Evolutionary conservation across 495 filamentous ascomycete genomes (phyloP), one percentile per base, ranked within the genome.

Genomic region (Neurospora hispaniola): DNA sequence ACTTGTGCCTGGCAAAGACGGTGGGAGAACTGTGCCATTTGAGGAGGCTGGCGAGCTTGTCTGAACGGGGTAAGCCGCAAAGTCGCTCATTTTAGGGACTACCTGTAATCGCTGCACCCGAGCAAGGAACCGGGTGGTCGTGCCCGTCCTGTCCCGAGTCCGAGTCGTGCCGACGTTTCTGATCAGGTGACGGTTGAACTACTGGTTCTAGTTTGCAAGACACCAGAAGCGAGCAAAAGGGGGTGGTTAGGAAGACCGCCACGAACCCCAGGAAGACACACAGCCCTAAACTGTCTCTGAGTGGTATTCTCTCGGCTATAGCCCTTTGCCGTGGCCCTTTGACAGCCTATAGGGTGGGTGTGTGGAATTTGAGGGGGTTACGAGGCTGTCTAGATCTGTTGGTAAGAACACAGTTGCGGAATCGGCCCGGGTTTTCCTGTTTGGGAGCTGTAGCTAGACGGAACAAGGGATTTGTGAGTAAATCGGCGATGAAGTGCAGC

Each of bases 1-100:
- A 46, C 69, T 74, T n/a, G 73, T 69, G 31, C 69, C 71, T 20
- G 73, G 73, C 23, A 62, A 20, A 2, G 42, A 8, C n/a, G 35
- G 43, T 40, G 71, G 71, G 41, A 70, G 71, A 35, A 70, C 72
- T 72, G 66, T 48, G 43, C 43, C 43, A 35, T 31, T 66, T 18
- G 54, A 66, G 54, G 54, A 66, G 27, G 27, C 27, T 16, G 54
- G 54, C 54, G 54, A 66, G 54, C 54, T 66, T 66, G 54, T 66
- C 54, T 66, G 27, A 35, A 35, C 14, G 12, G 54, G 54, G 27
- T 38, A 27, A 66, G 54, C 27, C 54, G 54, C 23, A 66, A 66
- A 66, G 54, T 66, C 27, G 9, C 10, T 66, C 54, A 66, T 66
- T 9, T 66, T 66, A 66, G 54, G 54, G 27, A 18, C 27, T 66